Evolutionary conservation across 78 protist species (phyloP), one percentile per base, ranked within the genome.

Genomic region (Fonticula alba): DNA sequence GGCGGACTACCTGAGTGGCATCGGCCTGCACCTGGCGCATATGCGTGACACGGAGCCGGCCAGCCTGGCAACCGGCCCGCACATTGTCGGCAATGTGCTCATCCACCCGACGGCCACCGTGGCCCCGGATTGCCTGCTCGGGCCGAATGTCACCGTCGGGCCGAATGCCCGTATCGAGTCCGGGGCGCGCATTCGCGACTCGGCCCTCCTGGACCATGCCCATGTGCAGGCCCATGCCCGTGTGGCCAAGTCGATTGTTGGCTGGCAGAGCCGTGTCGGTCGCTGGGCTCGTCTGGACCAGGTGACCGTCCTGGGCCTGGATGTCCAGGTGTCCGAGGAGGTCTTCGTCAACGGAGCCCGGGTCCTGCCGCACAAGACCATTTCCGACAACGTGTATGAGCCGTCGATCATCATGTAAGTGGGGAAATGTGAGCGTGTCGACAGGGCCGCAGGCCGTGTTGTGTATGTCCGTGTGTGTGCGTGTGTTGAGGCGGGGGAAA

Each of bases 141-240:
- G 93, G 1, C 93, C 91, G 31, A 66, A 82, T 35, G 95, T 88
- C 11, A 49, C 59, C 36, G 62, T 91, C 33, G 97, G 93, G 17
- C 70, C 70, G 41, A 74, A 81, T 53, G 71, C 72, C 65, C 79
- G 73, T 15, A 72, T 91, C 50, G 93, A 76, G 27, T 81, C 73
- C 32, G 89, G 81, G 22, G 60, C n/a, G 35, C 73, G 85, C 41
- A 22, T 88, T 17, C 26, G 47, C 20, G 29, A 60, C 38, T 36
- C 79, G 29, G 66, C 83, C 3, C 47, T 90, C 7, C 3, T 90
- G 11, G 81, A 65, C 24, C 83, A 83, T 43, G 33, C 66, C 13
- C n/a, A 33, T 3, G 57, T 90, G 27, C 66, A 72, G 17, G 38
- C 61, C 24, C 70, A 79, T 41, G 35, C 80, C 10, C 77, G 68